phyloP scores from a whole-genome alignment of 2,329 filamentous ascomycete genomes.

The Ustilaginoidea virens region DNA sequence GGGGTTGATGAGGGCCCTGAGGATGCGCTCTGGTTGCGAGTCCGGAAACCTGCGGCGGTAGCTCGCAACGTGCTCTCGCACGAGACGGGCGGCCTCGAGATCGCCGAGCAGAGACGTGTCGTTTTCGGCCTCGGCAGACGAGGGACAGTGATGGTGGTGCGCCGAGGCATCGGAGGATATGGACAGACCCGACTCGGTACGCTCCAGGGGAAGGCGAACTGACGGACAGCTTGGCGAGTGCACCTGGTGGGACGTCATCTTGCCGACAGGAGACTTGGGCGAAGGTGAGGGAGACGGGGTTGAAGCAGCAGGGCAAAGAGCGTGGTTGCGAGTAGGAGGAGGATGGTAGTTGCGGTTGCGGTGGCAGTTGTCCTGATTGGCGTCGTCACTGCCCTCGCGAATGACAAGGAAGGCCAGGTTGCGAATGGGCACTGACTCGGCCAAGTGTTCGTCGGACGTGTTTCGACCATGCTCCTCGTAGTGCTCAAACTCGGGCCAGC shows the following conservation, averaged over 20 bases:
- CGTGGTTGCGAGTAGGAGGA: no score
- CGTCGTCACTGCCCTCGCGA: conserved; percentile 15
- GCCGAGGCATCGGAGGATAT: conserved; percentile 25
- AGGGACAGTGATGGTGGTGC: conserved; percentile 11
- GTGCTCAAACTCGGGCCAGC: background rate
- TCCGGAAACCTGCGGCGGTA: conserved; percentile 28
- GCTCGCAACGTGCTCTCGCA: conserved; percentile 29
- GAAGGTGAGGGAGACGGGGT: conserved; percentile 8
- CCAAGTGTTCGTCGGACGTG: background rate
- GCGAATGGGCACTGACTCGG: conserved; percentile 14
- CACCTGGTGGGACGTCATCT: background rate
- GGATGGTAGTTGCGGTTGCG: conserved; percentile 10
- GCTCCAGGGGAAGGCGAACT: conserved; percentile 22
- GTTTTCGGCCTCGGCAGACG: conserved; percentile 15
- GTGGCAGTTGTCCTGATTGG: conserved; percentile 4
- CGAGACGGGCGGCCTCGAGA: conserved; percentile 30
- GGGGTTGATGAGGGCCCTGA: conserved; percentile 40
- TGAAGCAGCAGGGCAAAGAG: no score
- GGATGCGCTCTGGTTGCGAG: conserved; percentile 40
- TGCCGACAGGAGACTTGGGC: conserved; percentile 6
- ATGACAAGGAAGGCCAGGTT: conserved; percentile 23
- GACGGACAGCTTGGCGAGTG: background rate
- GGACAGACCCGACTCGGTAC: conserved; percentile 32
- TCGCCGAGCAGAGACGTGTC: conserved; percentile 17
- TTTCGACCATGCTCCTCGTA: background rate